These are phyloP conservation scores for Rhodosporidiobolus odoratus DNA, from an alignment of 768 basidiomycete species.

Conservation along the genomic window DNA sequence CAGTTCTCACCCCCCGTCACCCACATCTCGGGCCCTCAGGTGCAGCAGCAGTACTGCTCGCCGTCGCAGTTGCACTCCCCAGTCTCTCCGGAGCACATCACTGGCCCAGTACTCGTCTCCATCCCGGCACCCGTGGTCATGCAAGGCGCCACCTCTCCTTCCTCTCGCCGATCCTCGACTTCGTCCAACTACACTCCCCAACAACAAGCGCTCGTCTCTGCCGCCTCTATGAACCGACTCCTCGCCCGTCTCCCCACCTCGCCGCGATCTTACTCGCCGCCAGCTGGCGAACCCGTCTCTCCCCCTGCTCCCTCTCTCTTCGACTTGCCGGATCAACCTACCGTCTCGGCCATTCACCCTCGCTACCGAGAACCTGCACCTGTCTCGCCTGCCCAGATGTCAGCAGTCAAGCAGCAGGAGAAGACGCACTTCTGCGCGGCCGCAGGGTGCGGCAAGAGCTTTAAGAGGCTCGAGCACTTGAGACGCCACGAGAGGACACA, in stretches of 20 bases:
- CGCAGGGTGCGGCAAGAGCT: constrained; percentile 26
- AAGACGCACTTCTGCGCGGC: constrained; percentile 26
- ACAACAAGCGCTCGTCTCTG: constrained; percentile 24
- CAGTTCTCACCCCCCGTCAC: neutral
- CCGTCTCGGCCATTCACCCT: constrained; percentile 14
- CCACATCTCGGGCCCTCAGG: too few relatives aligned
- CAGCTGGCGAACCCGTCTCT: neutral
- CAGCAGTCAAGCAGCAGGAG: neutral
- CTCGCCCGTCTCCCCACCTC: constrained; percentile 7
- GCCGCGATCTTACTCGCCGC: neutral
- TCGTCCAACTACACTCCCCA: constrained; percentile 4
- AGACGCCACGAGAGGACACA: constrained; percentile 39
- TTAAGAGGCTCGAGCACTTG: constrained; percentile 39
- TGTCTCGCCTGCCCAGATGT: neutral
- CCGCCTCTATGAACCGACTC: constrained; percentile 32
- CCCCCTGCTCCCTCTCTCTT: neutral
- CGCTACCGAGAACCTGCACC: constrained; percentile 3
- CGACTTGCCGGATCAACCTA: too few relatives aligned
- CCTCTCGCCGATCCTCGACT: constrained; percentile 12
- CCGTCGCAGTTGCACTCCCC: neutral
- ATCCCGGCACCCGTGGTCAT: neutral
- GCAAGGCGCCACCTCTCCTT: neutral
- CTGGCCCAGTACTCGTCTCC: constrained; percentile 6
- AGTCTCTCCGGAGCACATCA: neutral
- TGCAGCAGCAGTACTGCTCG: neutral